These are phyloP conservation scores for Coemansia sp. DNA, from an alignment of 192 early-diverging fungal species.

Conservation along the genomic window DNA sequence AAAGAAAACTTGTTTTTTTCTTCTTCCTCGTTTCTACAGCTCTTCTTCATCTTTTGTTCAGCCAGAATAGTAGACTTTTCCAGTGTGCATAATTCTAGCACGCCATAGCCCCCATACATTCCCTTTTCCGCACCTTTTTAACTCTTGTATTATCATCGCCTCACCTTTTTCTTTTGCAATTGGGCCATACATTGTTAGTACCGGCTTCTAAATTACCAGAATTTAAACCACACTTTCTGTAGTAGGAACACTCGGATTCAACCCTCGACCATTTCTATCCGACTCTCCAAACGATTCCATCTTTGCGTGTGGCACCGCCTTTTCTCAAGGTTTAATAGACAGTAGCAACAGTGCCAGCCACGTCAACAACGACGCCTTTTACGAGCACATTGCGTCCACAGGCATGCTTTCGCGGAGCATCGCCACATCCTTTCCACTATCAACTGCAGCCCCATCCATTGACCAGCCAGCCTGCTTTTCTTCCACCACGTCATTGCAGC, in stretches of 20 bases:
- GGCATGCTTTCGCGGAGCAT: slow-evolving; percentile 6
- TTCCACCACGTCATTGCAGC: not conserved
- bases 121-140: too few relatives aligned
- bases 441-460: not conserved
- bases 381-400: slow-evolving; percentile 2
- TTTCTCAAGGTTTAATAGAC: not conserved
- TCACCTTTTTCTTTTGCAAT: not conserved
- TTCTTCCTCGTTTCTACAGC: not conserved
- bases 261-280: not conserved
- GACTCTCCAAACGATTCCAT: not conserved
- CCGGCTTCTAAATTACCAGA: not conserved
- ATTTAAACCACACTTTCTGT: not conserved
- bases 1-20: slow-evolving; percentile 4
- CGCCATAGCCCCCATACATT: not conserved
- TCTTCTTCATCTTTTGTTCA: not conserved
- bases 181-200: not conserved
- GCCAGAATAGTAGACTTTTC: not conserved
- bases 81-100: not conserved
- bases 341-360: not conserved
- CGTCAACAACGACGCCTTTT: not conserved
- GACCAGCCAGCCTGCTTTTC: slow-evolving; percentile 4
- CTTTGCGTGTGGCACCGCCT: not conserved
- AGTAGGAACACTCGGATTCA: not conserved
- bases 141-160: not conserved
- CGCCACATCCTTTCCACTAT: not conserved